A percentile compares a stretch with the other conserved stretches of the same genome.
phyloP scores from a whole-genome alignment of 2,329 filamentous ascomycete genomes.

The Aspergillus sp. region DNA sequence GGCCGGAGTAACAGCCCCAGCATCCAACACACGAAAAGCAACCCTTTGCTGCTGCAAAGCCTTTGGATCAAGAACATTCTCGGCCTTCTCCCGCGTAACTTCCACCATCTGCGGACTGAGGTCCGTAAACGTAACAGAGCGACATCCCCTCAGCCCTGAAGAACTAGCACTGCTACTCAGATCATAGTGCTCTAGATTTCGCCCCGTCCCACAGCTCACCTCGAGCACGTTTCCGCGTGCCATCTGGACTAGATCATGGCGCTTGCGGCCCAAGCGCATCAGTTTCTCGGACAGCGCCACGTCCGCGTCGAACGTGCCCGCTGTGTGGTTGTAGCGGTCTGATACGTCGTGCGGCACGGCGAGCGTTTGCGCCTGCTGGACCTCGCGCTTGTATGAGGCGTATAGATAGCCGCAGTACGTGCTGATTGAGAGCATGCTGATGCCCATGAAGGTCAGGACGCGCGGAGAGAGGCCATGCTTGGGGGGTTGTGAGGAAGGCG shows the following conservation, averaged over 20 bases:
- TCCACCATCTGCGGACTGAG: slow-evolving; percentile 42
- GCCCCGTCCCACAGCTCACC: slow-evolving; percentile 44
- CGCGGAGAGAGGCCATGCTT: slow-evolving; percentile 19
- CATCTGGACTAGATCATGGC: slow-evolving; percentile 34
- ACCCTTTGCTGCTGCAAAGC: slow-evolving; percentile 17
- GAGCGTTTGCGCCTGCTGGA: slow-evolving; percentile 23
- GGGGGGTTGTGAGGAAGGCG: slow-evolving; percentile 8
- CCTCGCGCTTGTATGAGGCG: slow-evolving; percentile 33
- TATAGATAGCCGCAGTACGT: slow-evolving; percentile 39
- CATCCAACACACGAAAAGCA: slow-evolving; percentile 30
- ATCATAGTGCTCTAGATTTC: slow-evolving; percentile 40
- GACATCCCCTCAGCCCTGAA: slow-evolving; percentile 31
- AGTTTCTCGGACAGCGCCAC: slow-evolving; percentile 38
- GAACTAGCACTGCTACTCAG: slow-evolving; percentile 5
- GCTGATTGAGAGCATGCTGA: slow-evolving; percentile 34
- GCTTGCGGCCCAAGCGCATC: slow-evolving; percentile 34
- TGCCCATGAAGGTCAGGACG: slow-evolving; percentile 30
- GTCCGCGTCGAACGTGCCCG: slow-evolving; percentile 38
- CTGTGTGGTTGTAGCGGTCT: slow-evolving; percentile 39
- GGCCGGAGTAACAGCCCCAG: slow-evolving; percentile 18
- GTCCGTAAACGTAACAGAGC: slow-evolving; percentile 41
- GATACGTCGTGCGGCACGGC: slow-evolving; percentile 36
- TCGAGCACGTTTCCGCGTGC: slow-evolving; percentile 43
- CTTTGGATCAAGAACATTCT: slow-evolving; percentile 21
- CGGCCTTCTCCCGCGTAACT: slow-evolving; percentile 38